These are phyloP conservation scores for Paspalum notatum DNA, from an alignment of 176 grass and related monocot genomes.

Conservation along the genomic window DNA sequence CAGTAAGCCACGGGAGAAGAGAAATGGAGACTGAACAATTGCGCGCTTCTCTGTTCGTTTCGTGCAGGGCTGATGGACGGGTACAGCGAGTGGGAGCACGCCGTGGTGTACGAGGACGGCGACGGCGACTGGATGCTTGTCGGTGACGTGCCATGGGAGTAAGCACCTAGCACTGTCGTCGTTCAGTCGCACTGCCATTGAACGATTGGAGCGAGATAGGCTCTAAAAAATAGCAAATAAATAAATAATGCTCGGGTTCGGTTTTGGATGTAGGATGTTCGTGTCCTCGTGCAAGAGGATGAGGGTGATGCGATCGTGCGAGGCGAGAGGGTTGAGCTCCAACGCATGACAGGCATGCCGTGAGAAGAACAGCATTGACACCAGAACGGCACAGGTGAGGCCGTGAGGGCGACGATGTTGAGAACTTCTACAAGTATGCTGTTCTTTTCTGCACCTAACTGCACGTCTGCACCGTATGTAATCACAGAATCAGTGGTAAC, in stretches of 20 bases:
- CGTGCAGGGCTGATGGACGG: conserved; percentile 64
- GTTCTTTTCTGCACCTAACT: neutral
- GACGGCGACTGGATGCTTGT: conserved; percentile 99
- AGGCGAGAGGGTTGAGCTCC: conserved; percentile 75
- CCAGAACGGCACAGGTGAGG: neutral
- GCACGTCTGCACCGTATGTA: neutral
- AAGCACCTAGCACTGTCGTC: conserved; percentile 20
- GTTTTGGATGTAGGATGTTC: conserved; percentile 70
- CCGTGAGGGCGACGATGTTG: neutral
- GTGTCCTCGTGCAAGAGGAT: conserved; percentile 84
- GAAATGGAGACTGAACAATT: neutral
- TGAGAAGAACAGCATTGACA: neutral
- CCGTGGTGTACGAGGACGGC: conserved; percentile 84
- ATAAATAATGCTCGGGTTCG: neutral
- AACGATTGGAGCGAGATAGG: neutral
- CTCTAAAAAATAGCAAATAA: neutral
- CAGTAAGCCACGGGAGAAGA: neutral
- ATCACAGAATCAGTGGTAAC: neutral
- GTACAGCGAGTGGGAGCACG: conserved; percentile 62
- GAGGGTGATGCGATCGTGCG: conserved; percentile 80
- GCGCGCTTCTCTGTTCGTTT: neutral
- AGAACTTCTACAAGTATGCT: neutral
- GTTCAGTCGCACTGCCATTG: neutral
- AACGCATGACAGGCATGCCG: conserved; percentile 36
- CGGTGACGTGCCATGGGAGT: conserved; percentile 98